These are phyloP conservation scores for Lasiodiplodia theobromae DNA, from an alignment of 2,329 filamentous ascomycete species.

Conservation along the genomic window DNA sequence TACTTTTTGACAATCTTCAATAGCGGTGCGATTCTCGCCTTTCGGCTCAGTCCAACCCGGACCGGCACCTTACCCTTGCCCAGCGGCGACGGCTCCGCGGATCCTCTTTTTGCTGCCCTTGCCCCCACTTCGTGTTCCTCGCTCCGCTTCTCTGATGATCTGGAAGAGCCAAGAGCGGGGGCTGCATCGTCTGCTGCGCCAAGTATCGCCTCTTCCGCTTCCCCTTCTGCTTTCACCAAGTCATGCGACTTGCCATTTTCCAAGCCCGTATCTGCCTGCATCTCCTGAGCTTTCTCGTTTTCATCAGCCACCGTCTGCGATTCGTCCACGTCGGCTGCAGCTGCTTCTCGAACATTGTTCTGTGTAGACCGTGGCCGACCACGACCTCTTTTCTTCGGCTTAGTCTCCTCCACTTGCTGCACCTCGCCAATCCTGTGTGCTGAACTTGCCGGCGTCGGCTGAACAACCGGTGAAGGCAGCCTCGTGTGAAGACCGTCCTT, in stretches of 20 bases:
- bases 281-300: slow-evolving; percentile 18
- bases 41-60: slow-evolving; percentile 58
- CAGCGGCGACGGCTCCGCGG: slow-evolving; percentile 35
- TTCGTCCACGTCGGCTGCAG: slow-evolving; percentile 13
- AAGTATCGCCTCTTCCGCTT: slow-evolving; percentile 4
- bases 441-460: slow-evolving; percentile 13
- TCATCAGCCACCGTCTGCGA: background rate
- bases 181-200: background rate
- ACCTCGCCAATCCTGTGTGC: slow-evolving; percentile 2
- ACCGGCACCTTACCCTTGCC: slow-evolving; percentile 51
- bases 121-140: slow-evolving; percentile 16
- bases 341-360: background rate
- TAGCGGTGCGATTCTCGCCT: slow-evolving; percentile 56
- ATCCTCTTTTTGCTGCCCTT: slow-evolving; percentile 32
- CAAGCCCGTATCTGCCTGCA: background rate
- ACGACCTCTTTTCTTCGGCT: slow-evolving; percentile 40
- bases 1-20: slow-evolving; percentile 56
- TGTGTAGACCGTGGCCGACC: slow-evolving; percentile 39
- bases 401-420: slow-evolving; percentile 5
- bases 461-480: slow-evolving; percentile 20
- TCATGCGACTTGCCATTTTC: slow-evolving; percentile 11
- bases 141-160: slow-evolving; percentile 6
- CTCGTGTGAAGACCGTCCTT: slow-evolving; percentile 29
- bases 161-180: slow-evolving; percentile 7
- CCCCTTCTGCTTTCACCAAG: background rate